Percentiles rank a stretch among this genome's conserved stretches.
Conservation (phyloP, 2,329 filamentous ascomycete genomes). For the Fusarium temperatum region DNA sequence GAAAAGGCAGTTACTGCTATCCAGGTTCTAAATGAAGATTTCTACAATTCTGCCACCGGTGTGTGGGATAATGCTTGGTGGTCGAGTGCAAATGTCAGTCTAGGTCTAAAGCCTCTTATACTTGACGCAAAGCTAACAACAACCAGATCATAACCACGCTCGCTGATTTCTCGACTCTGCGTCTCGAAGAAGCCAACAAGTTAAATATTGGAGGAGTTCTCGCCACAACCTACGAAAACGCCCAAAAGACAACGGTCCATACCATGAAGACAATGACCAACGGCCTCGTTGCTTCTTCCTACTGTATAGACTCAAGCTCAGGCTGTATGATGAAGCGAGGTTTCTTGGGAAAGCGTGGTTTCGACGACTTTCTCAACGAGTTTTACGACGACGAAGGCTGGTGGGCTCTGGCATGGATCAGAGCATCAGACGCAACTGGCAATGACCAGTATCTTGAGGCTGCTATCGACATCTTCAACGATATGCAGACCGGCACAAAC, state of each 20-base stretch:
- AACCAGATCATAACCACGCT: conserved; percentile 63
- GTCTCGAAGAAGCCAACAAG: conserved; percentile 46
- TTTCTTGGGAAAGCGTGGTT: conserved; percentile 47
- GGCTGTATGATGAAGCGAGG: conserved; percentile 47
- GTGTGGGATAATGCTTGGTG: conserved; percentile 76
- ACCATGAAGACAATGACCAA: conserved; percentile 51
- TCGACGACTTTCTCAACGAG: conserved; percentile 58
- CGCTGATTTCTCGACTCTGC: conserved; percentile 59
- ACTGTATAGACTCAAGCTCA: conserved; percentile 45
- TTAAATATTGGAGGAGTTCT: conserved; percentile 54
- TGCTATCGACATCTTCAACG: conserved; percentile 63
- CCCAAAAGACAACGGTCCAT: conserved; percentile 52
- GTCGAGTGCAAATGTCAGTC: conserved; percentile 70
- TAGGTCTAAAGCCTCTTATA: neutral
- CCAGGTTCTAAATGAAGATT: conserved; percentile 60
- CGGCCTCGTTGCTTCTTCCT: conserved; percentile 51
- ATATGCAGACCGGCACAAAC: conserved; percentile 60
- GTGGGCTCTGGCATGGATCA: conserved; percentile 70
- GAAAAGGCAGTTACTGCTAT: conserved; percentile 47
- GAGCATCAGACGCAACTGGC: conserved; percentile 63
- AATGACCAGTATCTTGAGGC: conserved; percentile 62
- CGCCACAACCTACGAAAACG: conserved; percentile 56
- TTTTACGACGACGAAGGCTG: conserved; percentile 71
- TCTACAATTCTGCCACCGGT: conserved; percentile 68
- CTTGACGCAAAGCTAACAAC: neutral